Evolutionary conservation across 768 basidiomycete species (phyloP).

Genomic region (Naganishia friedmannii): DNA sequence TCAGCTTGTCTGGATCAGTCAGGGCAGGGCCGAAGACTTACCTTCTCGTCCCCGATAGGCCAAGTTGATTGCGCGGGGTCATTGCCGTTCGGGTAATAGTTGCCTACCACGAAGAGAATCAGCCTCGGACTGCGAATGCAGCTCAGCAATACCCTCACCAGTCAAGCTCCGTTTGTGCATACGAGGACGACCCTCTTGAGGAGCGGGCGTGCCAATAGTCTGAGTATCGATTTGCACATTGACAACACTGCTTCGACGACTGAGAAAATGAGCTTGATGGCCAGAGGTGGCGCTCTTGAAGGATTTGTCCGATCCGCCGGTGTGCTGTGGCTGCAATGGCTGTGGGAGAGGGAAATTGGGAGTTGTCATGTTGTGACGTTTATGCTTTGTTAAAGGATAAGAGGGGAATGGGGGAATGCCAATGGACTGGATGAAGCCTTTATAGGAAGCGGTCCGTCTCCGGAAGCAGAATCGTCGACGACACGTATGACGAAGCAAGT

Average conservation of each 20-base stretch:
- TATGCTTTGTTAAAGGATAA: background rate
- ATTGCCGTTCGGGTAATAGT: conserved; percentile 48
- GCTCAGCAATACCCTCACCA: conserved; percentile 6
- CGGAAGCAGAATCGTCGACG: conserved; percentile 1
- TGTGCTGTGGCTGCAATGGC: conserved; percentile 18
- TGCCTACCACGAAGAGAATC: background rate
- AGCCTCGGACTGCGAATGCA: background rate
- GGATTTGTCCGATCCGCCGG: conserved; percentile 29
- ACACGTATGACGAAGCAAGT: background rate
- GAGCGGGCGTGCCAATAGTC: conserved; percentile 24
- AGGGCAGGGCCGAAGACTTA: background rate
- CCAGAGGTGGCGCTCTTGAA: conserved; percentile 10
- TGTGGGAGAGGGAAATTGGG: background rate
- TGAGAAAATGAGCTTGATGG: conserved; percentile 24
- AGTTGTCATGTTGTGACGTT: background rate
- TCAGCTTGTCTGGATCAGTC: too few species aligned
- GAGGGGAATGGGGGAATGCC: background rate
- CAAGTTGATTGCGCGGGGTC: conserved; percentile 40
- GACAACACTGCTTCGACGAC: conserved; percentile 24
- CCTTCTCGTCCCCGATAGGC: conserved; percentile 52
- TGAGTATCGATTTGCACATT: conserved; percentile 29
- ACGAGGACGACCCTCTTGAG: conserved; percentile 24
- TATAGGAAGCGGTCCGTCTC: background rate
- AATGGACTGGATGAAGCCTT: background rate
- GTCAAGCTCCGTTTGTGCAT: conserved; percentile 36